phyloP scores from a whole-genome alignment of 768 basidiomycete species.

The Agrocybe pediades region DNA sequence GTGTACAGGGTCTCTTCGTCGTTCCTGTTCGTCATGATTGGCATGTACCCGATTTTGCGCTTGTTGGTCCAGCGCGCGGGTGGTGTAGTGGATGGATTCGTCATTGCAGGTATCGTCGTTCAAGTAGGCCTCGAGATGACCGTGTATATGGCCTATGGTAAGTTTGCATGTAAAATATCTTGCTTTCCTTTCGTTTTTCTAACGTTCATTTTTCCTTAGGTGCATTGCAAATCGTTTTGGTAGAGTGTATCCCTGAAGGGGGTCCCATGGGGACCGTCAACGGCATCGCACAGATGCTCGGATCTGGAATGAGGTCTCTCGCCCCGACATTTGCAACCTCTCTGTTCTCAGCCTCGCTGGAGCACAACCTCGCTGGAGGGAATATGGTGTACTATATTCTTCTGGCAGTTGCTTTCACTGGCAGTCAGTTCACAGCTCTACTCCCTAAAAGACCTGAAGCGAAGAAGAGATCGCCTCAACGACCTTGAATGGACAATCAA shows the following conservation, averaged over 20 bases:
- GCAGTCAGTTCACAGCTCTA: neutral
- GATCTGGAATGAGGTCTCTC: slow-evolving; percentile 45
- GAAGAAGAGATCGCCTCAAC: neutral
- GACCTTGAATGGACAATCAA: too few species aligned
- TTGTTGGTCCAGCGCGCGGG: neutral
- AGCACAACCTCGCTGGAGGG: slow-evolving; percentile 44
- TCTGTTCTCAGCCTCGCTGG: slow-evolving; percentile 49
- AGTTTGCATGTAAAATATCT: neutral
- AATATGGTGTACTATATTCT: slow-evolving; percentile 38
- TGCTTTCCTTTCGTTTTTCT: neutral
- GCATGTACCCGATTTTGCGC: slow-evolving; percentile 32
- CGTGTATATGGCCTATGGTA: neutral
- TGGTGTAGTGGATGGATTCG: neutral
- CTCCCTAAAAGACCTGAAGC: neutral
- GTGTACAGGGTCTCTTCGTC: slow-evolving; percentile 40
- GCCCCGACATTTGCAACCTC: slow-evolving; percentile 54
- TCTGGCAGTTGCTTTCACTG: slow-evolving; percentile 21
- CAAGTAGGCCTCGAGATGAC: neutral
- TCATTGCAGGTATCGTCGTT: neutral
- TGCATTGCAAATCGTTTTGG: slow-evolving; percentile 45
- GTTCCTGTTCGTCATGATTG: slow-evolving; percentile 25
- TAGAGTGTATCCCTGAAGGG: slow-evolving; percentile 38
- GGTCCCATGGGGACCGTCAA: slow-evolving; percentile 50
- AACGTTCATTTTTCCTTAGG: slow-evolving; percentile 26
- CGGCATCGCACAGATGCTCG: slow-evolving; percentile 52